A percentile compares a stretch with the other conserved stretches of the same genome.
Conservation (phyloP, 2,329 filamentous ascomycete genomes). For the Ophiostoma sp. region DNA sequence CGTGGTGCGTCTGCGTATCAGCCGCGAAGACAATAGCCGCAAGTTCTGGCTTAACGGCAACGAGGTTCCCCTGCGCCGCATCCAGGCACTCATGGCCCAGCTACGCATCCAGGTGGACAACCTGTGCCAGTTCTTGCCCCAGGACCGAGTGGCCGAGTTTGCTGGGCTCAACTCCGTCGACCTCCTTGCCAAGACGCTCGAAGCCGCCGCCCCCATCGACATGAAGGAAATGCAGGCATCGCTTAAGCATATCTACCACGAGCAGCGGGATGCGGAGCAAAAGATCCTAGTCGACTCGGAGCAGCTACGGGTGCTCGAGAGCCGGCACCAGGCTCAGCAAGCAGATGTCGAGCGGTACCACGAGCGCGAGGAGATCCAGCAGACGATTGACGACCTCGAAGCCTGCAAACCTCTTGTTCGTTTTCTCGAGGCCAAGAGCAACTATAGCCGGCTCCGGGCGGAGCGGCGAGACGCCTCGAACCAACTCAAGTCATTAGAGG, state of each 20-base stretch:
- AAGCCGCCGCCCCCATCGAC: conserved; percentile 75
- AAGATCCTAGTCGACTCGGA: conserved; percentile 56
- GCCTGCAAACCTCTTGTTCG: conserved; percentile 59
- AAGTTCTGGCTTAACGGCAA: conserved; percentile 72
- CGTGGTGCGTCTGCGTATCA: conserved; percentile 69
- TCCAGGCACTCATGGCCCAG: conserved; percentile 61
- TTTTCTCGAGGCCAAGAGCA: conserved; percentile 52
- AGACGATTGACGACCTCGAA: conserved; percentile 59
- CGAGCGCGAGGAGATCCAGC: conserved; percentile 64
- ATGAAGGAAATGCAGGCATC: conserved; percentile 74
- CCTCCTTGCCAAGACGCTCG: conserved; percentile 76
- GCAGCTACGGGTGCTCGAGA: conserved; percentile 60
- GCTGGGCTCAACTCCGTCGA: conserved; percentile 76
- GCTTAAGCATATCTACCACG: conserved; percentile 63
- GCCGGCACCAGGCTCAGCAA: conserved; percentile 66
- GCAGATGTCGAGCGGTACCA: conserved; percentile 77
- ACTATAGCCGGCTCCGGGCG: conserved; percentile 48
- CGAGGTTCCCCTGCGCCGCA: conserved; percentile 53
- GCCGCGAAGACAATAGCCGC: conserved; percentile 72
- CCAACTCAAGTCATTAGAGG: conserved; percentile 55
- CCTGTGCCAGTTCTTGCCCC: conserved; percentile 91
- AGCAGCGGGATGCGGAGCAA: conserved; percentile 60
- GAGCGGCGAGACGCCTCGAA: conserved; percentile 42
- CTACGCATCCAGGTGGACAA: conserved; percentile 96
- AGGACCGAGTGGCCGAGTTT: conserved; percentile 94